These are phyloP conservation scores for Candolleomyces aberdarensis DNA, from an alignment of 768 basidiomycete species.

Conservation along the genomic window DNA sequence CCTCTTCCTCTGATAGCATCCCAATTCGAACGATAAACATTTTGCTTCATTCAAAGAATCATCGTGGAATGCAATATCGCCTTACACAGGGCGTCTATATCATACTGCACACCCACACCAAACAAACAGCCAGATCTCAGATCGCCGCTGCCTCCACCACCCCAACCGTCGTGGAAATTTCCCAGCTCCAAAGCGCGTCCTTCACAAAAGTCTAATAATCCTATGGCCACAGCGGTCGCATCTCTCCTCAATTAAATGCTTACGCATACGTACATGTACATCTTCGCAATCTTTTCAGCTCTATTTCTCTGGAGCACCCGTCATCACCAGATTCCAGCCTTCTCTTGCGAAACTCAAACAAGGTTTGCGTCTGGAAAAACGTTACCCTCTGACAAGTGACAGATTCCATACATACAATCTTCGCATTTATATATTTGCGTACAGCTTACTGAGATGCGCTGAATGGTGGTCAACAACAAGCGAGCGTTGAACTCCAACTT, in stretches of 20 bases:
- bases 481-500: neutral
- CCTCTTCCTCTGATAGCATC: neutral
- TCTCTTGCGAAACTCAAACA: neutral
- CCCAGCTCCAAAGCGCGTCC: neutral
- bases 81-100: neutral
- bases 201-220: neutral
- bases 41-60: neutral
- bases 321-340: no score
- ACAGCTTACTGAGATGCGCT: no score
- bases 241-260: no score
- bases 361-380: neutral
- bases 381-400: conserved; percentile 17
- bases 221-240: neutral
- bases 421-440: no score
- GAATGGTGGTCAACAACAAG: neutral
- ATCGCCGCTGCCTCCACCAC: neutral
- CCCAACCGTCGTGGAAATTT: neutral
- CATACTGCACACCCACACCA: neutral
- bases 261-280: no score
- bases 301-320: no score
- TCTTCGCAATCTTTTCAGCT: no score
- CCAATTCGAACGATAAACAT: neutral
- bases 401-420: conserved; percentile 15
- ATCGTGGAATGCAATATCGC: neutral
- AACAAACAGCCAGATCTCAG: conserved; percentile 3